Evolutionary conservation across 345 rosid species (phyloP).

Genomic region (Citrus maxima): DNA sequence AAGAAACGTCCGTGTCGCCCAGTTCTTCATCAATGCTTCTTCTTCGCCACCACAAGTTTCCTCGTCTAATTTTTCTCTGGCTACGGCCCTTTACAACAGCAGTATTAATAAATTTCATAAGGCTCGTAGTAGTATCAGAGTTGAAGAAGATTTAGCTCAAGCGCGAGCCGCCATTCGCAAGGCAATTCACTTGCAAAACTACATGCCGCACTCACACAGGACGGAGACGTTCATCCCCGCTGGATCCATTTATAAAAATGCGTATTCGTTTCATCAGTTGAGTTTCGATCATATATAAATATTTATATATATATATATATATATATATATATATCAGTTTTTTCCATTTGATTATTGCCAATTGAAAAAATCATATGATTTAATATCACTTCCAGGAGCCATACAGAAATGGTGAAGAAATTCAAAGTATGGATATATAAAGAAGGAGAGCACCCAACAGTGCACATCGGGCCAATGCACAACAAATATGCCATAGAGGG

Average conservation of each 20-base stretch:
- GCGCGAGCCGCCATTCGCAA: constrained; percentile 38
- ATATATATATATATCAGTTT: too few species aligned
- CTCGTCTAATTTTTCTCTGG: constrained; percentile 7
- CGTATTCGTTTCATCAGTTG: constrained; percentile 75
- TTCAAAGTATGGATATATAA: constrained; percentile 50
- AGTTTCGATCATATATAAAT: constrained; percentile 11
- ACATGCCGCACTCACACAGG: constrained; percentile 39
- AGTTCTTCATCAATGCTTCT: neutral
- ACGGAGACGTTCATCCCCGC: constrained; percentile 41
- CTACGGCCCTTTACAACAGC: constrained; percentile 12
- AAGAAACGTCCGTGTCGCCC: neutral
- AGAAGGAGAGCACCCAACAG: constrained; percentile 47
- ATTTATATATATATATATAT: too few species aligned
- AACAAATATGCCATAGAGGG: constrained; percentile 49
- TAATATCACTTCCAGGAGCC: constrained; percentile 29
- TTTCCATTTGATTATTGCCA: too few species aligned
- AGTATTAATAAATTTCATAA: neutral
- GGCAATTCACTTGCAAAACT: constrained; percentile 42
- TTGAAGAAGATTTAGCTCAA: constrained; percentile 39
- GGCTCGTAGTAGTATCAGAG: constrained; percentile 13
- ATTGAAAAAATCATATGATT: too few species aligned
- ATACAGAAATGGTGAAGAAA: constrained; percentile 49
- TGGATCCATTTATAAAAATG: constrained; percentile 58
- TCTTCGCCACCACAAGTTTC: constrained; percentile 15
- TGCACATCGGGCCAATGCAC: constrained; percentile 42